phyloP scores from a whole-genome alignment of 2,329 filamentous ascomycete species.

The Scedosporium aurantiacum region DNA sequence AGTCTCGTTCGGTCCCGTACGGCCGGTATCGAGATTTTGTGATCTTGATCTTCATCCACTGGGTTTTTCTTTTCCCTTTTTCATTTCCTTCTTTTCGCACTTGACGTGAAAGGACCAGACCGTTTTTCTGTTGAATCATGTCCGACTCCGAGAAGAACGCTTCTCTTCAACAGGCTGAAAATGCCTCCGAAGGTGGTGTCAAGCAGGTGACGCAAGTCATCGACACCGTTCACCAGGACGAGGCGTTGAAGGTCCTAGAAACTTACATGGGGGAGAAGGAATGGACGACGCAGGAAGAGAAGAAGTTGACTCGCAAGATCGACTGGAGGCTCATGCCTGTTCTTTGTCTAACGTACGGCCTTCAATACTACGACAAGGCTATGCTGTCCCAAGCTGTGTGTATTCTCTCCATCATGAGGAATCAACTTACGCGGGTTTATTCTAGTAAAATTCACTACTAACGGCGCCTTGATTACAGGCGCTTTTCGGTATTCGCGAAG shows the following conservation, averaged over 20 bases:
- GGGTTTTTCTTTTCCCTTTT: neutral
- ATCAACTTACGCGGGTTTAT: too few relatives aligned
- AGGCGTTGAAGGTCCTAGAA: constrained; percentile 28
- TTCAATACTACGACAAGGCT: constrained; percentile 14
- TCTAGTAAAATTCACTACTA: neutral
- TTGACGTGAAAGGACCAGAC: neutral
- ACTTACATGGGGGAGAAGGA: constrained; percentile 27
- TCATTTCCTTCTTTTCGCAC: too few relatives aligned
- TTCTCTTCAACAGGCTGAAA: constrained; percentile 8
- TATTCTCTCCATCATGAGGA: neutral
- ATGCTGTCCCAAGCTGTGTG: constrained; percentile 19
- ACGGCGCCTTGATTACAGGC: constrained; percentile 12
- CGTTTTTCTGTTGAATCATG: constrained; percentile 4
- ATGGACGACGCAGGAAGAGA: constrained; percentile 24
- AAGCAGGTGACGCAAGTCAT: constrained; percentile 9
- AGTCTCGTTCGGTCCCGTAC: neutral
- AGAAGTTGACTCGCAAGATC: constrained; percentile 20
- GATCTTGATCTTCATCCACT: neutral
- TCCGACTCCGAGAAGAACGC: constrained; percentile 11
- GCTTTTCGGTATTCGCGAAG: constrained; percentile 26
- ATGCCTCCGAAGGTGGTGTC: neutral
- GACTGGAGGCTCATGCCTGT: constrained; percentile 15
- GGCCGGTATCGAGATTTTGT: neutral
- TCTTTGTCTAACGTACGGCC: constrained; percentile 14
- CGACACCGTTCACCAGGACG: constrained; percentile 25